These are phyloP conservation scores for Aspergillus sparsus DNA, from an alignment of 495 filamentous ascomycete genomes.

Conservation along the genomic window DNA sequence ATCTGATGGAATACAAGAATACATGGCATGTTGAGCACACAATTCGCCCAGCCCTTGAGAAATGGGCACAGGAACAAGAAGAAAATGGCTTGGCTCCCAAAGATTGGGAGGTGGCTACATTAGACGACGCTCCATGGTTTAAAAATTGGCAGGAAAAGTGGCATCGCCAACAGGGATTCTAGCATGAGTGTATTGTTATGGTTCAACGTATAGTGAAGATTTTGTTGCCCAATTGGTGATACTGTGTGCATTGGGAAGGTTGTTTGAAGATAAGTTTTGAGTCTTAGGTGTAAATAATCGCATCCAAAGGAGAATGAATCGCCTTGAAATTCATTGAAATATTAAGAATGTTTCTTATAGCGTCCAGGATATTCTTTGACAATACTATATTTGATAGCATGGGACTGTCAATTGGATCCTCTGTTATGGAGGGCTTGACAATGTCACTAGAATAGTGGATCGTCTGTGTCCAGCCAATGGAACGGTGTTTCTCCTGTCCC, in stretches of 20 bases:
- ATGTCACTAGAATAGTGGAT: too few relatives aligned
- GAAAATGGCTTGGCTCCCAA: slow-evolving; percentile 59
- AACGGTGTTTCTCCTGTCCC: too few relatives aligned
- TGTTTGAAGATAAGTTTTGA: slow-evolving; percentile 4
- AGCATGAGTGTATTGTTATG: slow-evolving; percentile 19
- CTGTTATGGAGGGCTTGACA: too few relatives aligned
- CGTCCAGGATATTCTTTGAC: too few relatives aligned
- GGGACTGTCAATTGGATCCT: too few relatives aligned
- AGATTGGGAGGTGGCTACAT: slow-evolving; percentile 72
- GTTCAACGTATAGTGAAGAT: background rate
- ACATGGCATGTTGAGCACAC: slow-evolving; percentile 85
- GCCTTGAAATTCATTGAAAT: background rate
- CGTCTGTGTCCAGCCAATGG: too few relatives aligned
- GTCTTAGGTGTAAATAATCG: background rate
- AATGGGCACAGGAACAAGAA: slow-evolving; percentile 70
- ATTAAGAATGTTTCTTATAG: background rate
- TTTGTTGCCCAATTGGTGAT: slow-evolving; percentile 8
- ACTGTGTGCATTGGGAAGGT: background rate
- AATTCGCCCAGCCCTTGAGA: slow-evolving; percentile 64
- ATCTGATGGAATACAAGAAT: slow-evolving; percentile 79
- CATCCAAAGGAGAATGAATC: background rate
- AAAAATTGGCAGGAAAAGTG: slow-evolving; percentile 84
- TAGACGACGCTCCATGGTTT: slow-evolving; percentile 82
- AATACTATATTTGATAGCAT: too few relatives aligned
- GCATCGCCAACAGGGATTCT: slow-evolving; percentile 74